These are phyloP conservation scores for Aspergillus fructus DNA, from an alignment of 2,329 filamentous ascomycete genomes.

Conservation along the genomic window DNA sequence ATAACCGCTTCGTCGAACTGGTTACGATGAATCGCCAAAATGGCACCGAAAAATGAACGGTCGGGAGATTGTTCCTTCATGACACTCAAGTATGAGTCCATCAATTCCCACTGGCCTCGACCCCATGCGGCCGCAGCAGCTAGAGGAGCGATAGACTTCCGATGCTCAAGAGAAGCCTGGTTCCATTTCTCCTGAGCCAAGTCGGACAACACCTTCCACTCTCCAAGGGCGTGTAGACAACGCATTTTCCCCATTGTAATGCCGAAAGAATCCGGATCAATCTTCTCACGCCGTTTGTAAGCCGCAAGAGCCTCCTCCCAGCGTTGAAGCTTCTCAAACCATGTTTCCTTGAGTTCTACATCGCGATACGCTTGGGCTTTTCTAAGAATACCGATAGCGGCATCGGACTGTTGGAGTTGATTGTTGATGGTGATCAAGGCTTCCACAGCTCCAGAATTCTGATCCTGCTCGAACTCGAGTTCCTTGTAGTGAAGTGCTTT, in stretches of 20 bases:
- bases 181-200: slow-evolving; percentile 93
- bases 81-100: slow-evolving; percentile 94
- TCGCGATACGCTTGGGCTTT: slow-evolving; percentile 96
- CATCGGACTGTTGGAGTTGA: slow-evolving; percentile 96
- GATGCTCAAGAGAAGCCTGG: slow-evolving; percentile 81
- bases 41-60: slow-evolving; percentile 95
- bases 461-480: slow-evolving; percentile 95
- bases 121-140: slow-evolving; percentile 97
- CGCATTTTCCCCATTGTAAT: slow-evolving; percentile 99
- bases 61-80: slow-evolving; percentile 95
- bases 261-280: slow-evolving; percentile 77
- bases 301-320: slow-evolving; percentile 97
- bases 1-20: slow-evolving; percentile 88
- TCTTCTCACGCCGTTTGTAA: slow-evolving; percentile 80
- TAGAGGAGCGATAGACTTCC: slow-evolving; percentile 85
- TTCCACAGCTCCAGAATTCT: slow-evolving; percentile 92
- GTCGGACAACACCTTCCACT: slow-evolving; percentile 91
- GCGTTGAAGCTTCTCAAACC: slow-evolving; percentile 97
- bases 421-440: slow-evolving; percentile 99
- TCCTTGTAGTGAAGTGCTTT: slow-evolving; percentile 99
- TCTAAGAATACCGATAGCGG: slow-evolving; percentile 93
- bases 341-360: slow-evolving; percentile 94
- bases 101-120: slow-evolving; percentile 92
- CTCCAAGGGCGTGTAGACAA: slow-evolving; percentile 91
- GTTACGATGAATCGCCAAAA: slow-evolving; percentile 90